Evolutionary conservation across 192 early-diverging fungal genomes (phyloP).

Genomic region (Gigaspora rosea): DNA sequence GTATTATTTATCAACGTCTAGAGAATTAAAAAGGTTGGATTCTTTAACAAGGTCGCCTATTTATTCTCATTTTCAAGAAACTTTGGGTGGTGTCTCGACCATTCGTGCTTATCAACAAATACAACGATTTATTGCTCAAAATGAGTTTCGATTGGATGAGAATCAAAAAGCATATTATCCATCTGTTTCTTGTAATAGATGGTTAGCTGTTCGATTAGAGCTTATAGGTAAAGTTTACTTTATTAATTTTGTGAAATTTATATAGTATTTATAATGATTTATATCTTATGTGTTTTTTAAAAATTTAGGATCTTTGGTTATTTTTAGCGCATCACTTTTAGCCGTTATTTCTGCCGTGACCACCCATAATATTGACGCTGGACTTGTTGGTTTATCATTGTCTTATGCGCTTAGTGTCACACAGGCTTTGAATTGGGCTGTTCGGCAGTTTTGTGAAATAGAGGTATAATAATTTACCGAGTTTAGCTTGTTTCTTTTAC

Average conservation of each 20-base stretch:
- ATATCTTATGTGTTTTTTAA: not conserved
- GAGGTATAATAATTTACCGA: constrained; percentile 54
- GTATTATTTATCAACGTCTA: constrained; percentile 71
- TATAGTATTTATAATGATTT: not conserved
- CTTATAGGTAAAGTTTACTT: constrained; percentile 40
- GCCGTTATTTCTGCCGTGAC: constrained; percentile 64
- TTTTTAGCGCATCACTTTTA: constrained; percentile 77
- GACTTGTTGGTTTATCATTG: constrained; percentile 66
- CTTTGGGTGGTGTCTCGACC: constrained; percentile 69
- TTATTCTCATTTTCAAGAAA: constrained; percentile 82
- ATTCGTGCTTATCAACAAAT: constrained; percentile 81
- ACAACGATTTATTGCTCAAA: constrained; percentile 64
- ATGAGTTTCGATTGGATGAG: constrained; percentile 70
- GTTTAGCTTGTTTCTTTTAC: too few species aligned
- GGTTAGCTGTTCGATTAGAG: constrained; percentile 78
- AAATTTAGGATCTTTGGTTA: constrained; percentile 55
- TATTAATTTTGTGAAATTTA: not conserved
- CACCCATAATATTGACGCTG: constrained; percentile 62
- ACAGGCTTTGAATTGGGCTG: constrained; percentile 84
- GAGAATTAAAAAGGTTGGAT: constrained; percentile 91
- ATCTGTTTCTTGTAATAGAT: constrained; percentile 66
- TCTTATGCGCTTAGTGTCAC: constrained; percentile 75
- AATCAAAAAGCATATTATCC: constrained; percentile 83
- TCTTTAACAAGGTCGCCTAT: constrained; percentile 73
- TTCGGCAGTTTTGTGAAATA: constrained; percentile 84